Evolutionary conservation across 2,329 filamentous ascomycete genomes (phyloP).

Genomic region (Magnaporthiopsis rhizophila): DNA sequence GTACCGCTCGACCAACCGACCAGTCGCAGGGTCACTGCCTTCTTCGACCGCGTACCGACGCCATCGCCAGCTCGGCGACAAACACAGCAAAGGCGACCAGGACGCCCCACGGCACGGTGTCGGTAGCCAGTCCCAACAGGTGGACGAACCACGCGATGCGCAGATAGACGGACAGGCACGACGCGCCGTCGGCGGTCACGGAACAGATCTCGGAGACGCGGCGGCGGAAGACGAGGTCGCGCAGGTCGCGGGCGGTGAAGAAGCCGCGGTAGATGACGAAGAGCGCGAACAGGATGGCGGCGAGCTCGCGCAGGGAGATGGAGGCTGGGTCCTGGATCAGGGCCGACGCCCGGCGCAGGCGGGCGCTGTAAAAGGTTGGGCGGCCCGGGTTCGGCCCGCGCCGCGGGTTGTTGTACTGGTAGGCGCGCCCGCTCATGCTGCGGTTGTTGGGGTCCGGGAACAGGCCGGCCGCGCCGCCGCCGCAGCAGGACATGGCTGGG

Average conservation of each 20-base stretch:
- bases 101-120: conserved; percentile 14
- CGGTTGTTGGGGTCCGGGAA: conserved; percentile 9
- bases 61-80: conserved; percentile 11
- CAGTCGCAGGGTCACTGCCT: background rate
- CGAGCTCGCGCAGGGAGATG: conserved; percentile 13
- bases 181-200: conserved; percentile 3
- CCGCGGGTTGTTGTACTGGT: conserved; percentile 5
- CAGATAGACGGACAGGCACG: background rate
- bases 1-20: background rate
- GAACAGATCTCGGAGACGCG: conserved; percentile 11
- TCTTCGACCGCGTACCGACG: conserved; percentile 1
- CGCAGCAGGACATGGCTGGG: conserved; percentile 5
- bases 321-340: conserved; percentile 11
- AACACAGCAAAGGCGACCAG: conserved; percentile 9
- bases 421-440: background rate
- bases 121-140: conserved; percentile 3
- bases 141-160: background rate
- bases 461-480: conserved; percentile 4
- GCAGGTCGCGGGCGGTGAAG: conserved; percentile 3
- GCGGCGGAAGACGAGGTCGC: conserved; percentile 8
- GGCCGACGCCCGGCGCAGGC: conserved; percentile 12
- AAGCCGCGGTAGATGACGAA: conserved; percentile 10
- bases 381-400: conserved; percentile 9
- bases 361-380: conserved; percentile 11
- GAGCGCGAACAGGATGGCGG: conserved; percentile 6